Base-by-base conservation (phyloP, 257 asterid species). In the Nyctanthes arbortristis region DNA sequence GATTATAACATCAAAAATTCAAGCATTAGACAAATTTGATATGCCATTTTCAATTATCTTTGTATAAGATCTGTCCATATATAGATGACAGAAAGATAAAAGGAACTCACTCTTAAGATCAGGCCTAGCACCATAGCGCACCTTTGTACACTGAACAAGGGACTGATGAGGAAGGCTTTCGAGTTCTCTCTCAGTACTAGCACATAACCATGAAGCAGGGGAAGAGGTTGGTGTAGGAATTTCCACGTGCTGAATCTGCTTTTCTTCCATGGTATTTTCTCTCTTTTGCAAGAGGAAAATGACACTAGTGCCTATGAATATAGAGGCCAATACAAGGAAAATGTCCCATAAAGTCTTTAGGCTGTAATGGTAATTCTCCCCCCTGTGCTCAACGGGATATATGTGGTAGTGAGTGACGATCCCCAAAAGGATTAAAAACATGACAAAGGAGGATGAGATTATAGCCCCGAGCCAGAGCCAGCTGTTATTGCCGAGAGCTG, bases 81-180 rank as follows among this genome's bases (percentile, higher is more conserved):
- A n/a, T n/a, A n/a, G n/a, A n/a, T n/a, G n/a, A n/a, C n/a, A n/a
- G n/a, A 2, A 12, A 43, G 3, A 27, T 6, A 34, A 24, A 12
- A n/a, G 22, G 43, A 2, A 74, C 90, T 74, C 80, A 84, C 93
- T 81, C 79, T 79, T 84, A 7, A 86, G 67, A 77, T 86, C 90
- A 55, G 96, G 91, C 52, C 93, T 78, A 20, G 74, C 65, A 12
- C 91, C 94, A 52, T 75, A 86, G 61, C 82, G 91, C 68, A 84
- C 80, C 3, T 74, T 80, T 10, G 91, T 89, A 18, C 79, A 81
- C 68, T 81, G 84, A 32, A 70, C 88, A 18, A 89, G 79, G 56
- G 91, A 77, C 39, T 83, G 89, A 16, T 74, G 75, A 22, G 91
- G 93, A 40, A 89, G 78, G 76, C 86, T 84, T 80, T 89, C 93